Evolutionary conservation across 495 filamentous ascomycete genomes (phyloP), one percentile per base, ranked within the genome.

Genomic region (Oleoguttula mirabilis): DNA sequence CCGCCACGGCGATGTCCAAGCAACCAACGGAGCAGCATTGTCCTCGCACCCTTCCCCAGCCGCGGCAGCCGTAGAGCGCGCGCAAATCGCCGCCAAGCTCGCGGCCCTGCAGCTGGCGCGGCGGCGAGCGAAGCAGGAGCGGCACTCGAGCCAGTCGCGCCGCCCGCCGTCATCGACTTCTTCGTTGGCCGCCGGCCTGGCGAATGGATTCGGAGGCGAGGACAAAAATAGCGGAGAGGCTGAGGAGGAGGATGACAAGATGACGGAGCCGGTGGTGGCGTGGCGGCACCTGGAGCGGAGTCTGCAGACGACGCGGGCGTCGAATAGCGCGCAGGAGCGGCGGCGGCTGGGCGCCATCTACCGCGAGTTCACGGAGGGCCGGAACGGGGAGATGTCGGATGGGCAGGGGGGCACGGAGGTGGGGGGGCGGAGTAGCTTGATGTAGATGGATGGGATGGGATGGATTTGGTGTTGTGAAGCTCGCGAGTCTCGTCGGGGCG

Each of bases 381-480:
- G 90, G 45, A 93, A 85, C 59, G 90, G 90, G 20, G 90, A 95
- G 59, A 85, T 98, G 85, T 82, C 73, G 30, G 87, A 77, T 60
- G 90, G 90, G 8, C 81, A 98, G 60, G 86, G 81, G 1, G 76
- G 75, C 20, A 90, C 74, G 59, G 90, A 98, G 62, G 73, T 98
- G 57, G 90, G 90, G 3, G 92, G 90, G 16, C 67, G 90, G 56
- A 87, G 78, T 44, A 96, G 86, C 65, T 67, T 98, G 54, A 94
- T 95, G 25, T 28, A 28, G n/a, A 28, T 7, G n/a, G n/a, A n/a
- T n/a, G n/a, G n/a, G n/a, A n/a, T n/a, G n/a, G n/a, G n/a, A n/a
- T n/a, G n/a, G n/a, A n/a, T n/a, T n/a, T n/a, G n/a, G n/a, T n/a
- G n/a, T n/a, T n/a, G n/a, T n/a, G n/a, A n/a, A n/a, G n/a, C n/a